phyloP scores from a whole-genome alignment of 306 rosid species.

The Acmispon strigosus region DNA sequence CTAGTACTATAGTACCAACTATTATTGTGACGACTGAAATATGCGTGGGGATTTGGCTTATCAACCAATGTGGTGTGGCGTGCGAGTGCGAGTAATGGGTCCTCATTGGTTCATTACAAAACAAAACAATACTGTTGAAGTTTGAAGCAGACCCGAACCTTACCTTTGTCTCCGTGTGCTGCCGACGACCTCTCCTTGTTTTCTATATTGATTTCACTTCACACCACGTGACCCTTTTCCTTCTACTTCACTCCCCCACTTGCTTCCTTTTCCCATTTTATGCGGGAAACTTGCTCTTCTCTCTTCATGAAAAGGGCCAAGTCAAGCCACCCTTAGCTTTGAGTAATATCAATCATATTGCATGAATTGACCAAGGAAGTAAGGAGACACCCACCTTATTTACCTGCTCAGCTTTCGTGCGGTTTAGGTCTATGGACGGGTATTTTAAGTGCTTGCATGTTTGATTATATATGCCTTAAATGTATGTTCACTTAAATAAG shows the following conservation, averaged over 20 bases:
- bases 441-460: no score
- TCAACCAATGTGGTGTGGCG: neutral
- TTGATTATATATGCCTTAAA: no score
- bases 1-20: neutral
- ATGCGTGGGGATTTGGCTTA: neutral
- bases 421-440: no score
- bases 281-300: neutral
- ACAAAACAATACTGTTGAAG: no score
- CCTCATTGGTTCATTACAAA: conserved; percentile 15
- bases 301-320: neutral
- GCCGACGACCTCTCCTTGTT: conserved; percentile 14
- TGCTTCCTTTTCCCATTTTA: neutral
- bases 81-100: neutral
- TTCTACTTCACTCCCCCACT: conserved; percentile 17
- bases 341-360: conserved; percentile 1
- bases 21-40: neutral
- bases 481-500: no score
- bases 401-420: neutral
- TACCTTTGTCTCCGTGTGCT: conserved; percentile 13
- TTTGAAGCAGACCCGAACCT: conserved; percentile 15
- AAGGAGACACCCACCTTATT: neutral
- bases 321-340: neutral
- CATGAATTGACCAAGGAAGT: neutral
- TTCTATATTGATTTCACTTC: no score
- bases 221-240: conserved; percentile 23